Conservation (phyloP, 1,284 basidiomycete genomes). For the Fomitopsis schrenkii region DNA sequence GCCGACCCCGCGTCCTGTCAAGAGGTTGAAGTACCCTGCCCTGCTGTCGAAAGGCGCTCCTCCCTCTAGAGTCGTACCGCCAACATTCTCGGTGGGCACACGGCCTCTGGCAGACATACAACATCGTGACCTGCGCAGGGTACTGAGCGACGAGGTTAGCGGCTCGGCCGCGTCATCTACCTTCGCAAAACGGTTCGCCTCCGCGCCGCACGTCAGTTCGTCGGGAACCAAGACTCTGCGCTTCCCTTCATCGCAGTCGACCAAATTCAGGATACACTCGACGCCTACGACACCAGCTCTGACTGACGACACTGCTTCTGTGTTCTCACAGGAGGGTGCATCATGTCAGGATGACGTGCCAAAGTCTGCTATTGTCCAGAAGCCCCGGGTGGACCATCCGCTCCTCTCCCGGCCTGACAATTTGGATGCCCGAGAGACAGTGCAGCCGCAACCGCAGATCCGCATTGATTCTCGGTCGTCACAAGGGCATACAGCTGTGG, state of each 20-base stretch:
- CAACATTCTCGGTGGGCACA: not conserved
- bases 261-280: not conserved
- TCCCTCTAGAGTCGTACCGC: not conserved
- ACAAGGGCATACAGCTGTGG: not conserved
- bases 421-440: not conserved
- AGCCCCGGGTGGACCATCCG: not conserved
- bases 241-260: not conserved
- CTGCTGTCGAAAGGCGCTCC: constrained; percentile 5
- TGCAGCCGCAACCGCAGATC: not conserved
- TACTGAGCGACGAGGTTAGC: constrained; percentile 3
- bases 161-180: not conserved
- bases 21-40: not conserved
- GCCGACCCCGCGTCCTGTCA: not conserved
- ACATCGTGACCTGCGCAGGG: constrained; percentile 2
- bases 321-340: not conserved
- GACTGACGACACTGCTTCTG: constrained; percentile 11
- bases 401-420: not conserved
- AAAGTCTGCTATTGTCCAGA: not conserved
- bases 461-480: not conserved
- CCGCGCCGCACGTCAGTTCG: not conserved
- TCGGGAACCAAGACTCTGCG: not conserved
- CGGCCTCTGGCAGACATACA: not conserved
- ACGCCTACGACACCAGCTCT: constrained; percentile 11
- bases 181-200: not conserved
- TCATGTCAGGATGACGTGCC: constrained; percentile 1